Conservation (phyloP, 352 stramenopile species). For the Phytophthora brassicae region DNA sequence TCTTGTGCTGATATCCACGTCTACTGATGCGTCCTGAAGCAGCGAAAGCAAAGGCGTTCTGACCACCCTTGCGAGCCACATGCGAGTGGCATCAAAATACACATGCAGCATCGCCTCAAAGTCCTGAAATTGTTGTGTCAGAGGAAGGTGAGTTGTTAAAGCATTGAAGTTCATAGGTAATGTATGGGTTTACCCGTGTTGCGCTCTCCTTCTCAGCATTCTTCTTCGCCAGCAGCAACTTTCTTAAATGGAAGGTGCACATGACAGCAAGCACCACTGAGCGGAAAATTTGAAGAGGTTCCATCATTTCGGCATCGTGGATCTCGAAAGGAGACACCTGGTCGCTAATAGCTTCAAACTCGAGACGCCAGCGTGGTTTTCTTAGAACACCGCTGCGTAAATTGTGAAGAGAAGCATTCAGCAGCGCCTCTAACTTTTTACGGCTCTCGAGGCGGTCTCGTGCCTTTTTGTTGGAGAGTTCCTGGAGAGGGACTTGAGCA, state of each 20-base stretch:
- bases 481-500: neutral
- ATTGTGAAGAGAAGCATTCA: constrained; percentile 37
- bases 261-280: constrained; percentile 37
- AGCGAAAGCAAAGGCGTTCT: constrained; percentile 49
- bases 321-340: constrained; percentile 30
- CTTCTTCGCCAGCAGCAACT: constrained; percentile 38
- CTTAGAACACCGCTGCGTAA: constrained; percentile 16
- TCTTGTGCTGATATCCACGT: constrained; percentile 47
- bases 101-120: constrained; percentile 62
- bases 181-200: constrained; percentile 22
- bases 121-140: constrained; percentile 37
- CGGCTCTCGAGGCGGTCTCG: constrained; percentile 43
- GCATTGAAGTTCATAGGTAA: neutral
- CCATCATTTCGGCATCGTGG: constrained; percentile 27
- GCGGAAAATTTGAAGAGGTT: constrained; percentile 45
- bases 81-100: constrained; percentile 67
- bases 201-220: constrained; percentile 40
- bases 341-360: constrained; percentile 35
- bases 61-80: constrained; percentile 61
- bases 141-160: neutral
- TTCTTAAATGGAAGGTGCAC: constrained; percentile 27
- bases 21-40: constrained; percentile 49
- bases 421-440: constrained; percentile 41
- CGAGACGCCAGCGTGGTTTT: constrained; percentile 55
- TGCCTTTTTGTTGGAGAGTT: too few relatives aligned